These are phyloP conservation scores for Adansonia gregorii DNA, from an alignment of 441 rosid species.

Conservation along the genomic window DNA sequence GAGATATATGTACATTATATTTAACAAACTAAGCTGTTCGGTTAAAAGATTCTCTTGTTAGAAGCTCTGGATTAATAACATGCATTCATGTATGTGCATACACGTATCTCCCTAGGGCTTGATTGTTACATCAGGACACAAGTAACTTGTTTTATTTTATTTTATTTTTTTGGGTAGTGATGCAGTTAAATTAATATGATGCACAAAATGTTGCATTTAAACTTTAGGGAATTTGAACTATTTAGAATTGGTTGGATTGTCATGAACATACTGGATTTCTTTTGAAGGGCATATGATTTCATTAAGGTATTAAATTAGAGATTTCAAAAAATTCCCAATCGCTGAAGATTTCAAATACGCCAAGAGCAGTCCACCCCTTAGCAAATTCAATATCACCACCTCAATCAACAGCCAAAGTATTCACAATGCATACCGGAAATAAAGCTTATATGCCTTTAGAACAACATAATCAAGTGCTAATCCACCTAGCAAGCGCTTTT, in stretches of 20 bases:
- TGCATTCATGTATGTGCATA: conserved; percentile 3
- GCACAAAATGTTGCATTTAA: neutral
- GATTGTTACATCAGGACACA: too few relatives aligned
- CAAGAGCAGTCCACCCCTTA: neutral
- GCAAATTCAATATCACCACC: neutral
- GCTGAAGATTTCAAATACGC: neutral
- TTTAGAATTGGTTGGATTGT: conserved; percentile 10
- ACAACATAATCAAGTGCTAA: neutral
- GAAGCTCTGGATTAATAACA: neutral
- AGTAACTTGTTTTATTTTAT: too few relatives aligned
- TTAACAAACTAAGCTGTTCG: neutral
- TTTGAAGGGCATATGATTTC: conserved; percentile 5
- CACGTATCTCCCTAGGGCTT: neutral
- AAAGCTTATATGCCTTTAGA: neutral
- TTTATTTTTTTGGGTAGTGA: neutral
- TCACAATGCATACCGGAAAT: neutral
- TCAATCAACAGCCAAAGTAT: conserved; percentile 2
- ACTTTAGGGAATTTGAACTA: neutral
- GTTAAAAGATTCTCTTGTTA: neutral
- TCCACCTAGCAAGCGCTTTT: neutral
- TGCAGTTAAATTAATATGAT: neutral
- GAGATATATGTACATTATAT: neutral
- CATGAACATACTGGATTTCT: neutral
- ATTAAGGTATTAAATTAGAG: neutral
- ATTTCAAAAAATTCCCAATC: neutral